A percentile compares a stretch with the other conserved stretches of the same genome.
phyloP scores from a whole-genome alignment of 257 asterid species.

The Nicotiana undulata region DNA sequence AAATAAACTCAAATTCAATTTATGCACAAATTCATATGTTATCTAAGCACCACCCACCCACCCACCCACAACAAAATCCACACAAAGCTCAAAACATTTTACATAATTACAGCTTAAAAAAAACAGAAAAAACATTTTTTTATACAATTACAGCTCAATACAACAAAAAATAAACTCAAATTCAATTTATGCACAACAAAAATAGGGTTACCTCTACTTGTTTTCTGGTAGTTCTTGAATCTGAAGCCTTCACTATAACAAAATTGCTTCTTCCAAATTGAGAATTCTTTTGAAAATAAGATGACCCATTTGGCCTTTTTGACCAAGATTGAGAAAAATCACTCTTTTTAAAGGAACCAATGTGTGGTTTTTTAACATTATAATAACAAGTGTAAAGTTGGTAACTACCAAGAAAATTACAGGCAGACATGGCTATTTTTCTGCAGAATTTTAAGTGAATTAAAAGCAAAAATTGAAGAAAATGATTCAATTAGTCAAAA shows the following conservation, averaged over 20 bases:
- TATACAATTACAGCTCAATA: too few relatives aligned
- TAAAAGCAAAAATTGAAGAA: not conserved
- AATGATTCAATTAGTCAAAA: not conserved
- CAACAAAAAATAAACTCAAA: too few relatives aligned
- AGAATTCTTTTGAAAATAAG: constrained; percentile 17
- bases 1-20: too few relatives aligned
- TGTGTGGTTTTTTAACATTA: constrained; percentile 33
- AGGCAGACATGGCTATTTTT: constrained; percentile 43
- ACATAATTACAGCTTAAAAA: not conserved
- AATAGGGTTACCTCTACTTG: constrained; percentile 55
- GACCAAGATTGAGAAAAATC: constrained; percentile 26
- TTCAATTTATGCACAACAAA: not conserved
- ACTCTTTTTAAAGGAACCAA: constrained; percentile 36
- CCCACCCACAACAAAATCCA: not conserved
- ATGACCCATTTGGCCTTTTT: constrained; percentile 25
- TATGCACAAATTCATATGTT: too few relatives aligned
- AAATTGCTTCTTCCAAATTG: constrained; percentile 26
- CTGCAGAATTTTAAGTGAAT: not conserved
- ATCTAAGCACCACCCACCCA: too few relatives aligned
- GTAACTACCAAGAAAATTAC: constrained; percentile 43
- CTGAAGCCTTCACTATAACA: constrained; percentile 52
- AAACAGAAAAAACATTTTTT: not conserved
- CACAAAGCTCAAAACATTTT: not conserved
- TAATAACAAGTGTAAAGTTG: constrained; percentile 30
- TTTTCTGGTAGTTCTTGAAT: constrained; percentile 37